Base-by-base conservation (phyloP, 1,284 basidiomycete genomes). In the Ganoderma multipileum region DNA sequence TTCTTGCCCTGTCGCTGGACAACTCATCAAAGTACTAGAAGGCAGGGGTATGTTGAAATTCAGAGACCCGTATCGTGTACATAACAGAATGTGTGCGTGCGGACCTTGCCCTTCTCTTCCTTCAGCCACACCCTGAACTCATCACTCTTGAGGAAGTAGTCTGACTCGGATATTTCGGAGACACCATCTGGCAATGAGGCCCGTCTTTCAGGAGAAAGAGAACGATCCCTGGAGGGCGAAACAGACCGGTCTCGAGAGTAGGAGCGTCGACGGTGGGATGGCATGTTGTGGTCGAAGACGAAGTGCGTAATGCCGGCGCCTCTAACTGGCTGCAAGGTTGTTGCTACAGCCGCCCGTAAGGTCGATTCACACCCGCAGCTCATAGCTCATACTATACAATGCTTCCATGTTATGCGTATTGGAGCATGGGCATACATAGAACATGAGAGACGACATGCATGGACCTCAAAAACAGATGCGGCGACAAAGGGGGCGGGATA, bases 111-210 rank as follows among this genome's bases (percentile, higher is more conserved):
- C 77, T 92, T 93, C 80, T 92, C 91, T 52, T 92, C 89, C 77
- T 89, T 93, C 69, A 94, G 82, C 93, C 93, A 95, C 57, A 86
- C 78, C 70, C 89, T 84, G 76, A 94, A 94, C 75, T 94, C 93
- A 69, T 89, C 86, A 70, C 86, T 92, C 79, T 91, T 93, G 73
- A 88, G 84, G 79, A 93, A 94, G 73, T 94, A 95, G 76, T 94
- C 92, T 0, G 87, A 84, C 74, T 93, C 91, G 0, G 86, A 87
- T 71, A 94, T 89, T 6, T 84, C 81, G 30, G 83, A 76, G 2
- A 87, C 86, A 44, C 85, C 84, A 26, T 84, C 77, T 6, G 92
- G 91, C 16, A 92, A 81, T 11, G 80, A 71, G 2, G 74, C 67
- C 18, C 75, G 74, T 63, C 80, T 76, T 60, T 84, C 83, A n/a